phyloP scores from a whole-genome alignment of 1,139 yeast species.

The Debaryomyces coudertii region DNA sequence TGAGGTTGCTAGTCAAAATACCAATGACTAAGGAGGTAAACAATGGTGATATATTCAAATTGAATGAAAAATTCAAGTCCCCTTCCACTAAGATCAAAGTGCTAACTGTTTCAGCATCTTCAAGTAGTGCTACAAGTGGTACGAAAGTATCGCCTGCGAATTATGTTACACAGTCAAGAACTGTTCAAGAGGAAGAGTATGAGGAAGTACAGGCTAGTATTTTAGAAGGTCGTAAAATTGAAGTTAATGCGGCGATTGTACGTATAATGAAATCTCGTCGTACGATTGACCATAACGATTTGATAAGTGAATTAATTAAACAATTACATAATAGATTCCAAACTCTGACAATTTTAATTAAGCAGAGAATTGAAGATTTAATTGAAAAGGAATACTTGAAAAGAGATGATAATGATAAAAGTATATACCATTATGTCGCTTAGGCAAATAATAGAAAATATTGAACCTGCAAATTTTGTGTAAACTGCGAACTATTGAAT shows the following conservation, averaged over 20 bases:
- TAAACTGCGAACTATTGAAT: constrained; percentile 1
- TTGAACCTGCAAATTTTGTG: constrained; percentile 4
- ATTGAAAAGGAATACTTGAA: constrained; percentile 83
- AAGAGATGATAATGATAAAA: constrained; percentile 66
- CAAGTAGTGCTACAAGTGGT: constrained; percentile 29
- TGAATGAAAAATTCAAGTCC: constrained; percentile 73
- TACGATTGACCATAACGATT: constrained; percentile 60
- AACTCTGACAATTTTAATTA: constrained; percentile 69
- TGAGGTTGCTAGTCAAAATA: constrained; percentile 67
- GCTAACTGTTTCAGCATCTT: constrained; percentile 59
- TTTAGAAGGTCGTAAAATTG: constrained; percentile 53
- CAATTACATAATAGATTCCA: constrained; percentile 68
- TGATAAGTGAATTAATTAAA: constrained; percentile 66
- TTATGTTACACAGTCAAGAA: constrained; percentile 40
- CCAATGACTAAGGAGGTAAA: constrained; percentile 79
- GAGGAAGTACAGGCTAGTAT: constrained; percentile 40
- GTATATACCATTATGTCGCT: constrained; percentile 75
- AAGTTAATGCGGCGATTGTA: constrained; percentile 86
- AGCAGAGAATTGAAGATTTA: constrained; percentile 77
- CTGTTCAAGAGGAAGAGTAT: constrained; percentile 41
- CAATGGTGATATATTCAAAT: constrained; percentile 61
- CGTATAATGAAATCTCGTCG: constrained; percentile 83
- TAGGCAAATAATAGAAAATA: constrained; percentile 13
- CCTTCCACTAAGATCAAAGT: constrained; percentile 77
- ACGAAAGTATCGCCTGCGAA: constrained; percentile 22